A percentile compares a stretch with the other conserved stretches of the same genome.
phyloP scores from a whole-genome alignment of 495 filamentous ascomycete genomes.

The Talaromyces borbonicus region DNA sequence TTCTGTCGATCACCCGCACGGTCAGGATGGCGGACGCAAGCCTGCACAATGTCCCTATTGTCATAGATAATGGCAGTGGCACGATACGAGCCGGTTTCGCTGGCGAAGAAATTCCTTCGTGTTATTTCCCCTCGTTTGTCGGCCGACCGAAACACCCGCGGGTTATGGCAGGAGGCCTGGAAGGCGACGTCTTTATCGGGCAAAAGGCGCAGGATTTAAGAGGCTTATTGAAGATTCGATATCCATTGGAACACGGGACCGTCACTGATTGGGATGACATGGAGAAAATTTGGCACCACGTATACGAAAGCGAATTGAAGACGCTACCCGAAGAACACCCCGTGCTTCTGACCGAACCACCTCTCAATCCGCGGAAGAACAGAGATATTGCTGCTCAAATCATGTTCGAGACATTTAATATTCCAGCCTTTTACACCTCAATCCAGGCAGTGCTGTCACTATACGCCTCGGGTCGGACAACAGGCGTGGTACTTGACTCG shows the following conservation, averaged over 20 bases:
- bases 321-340: slow-evolving; percentile 98
- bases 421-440: slow-evolving; percentile 89
- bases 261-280: slow-evolving; percentile 99
- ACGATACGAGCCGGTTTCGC: slow-evolving; percentile 97
- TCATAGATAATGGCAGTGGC: slow-evolving; percentile 97
- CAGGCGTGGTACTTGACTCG: slow-evolving; percentile 88
- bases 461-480: slow-evolving; percentile 93
- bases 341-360: slow-evolving; percentile 91
- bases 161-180: slow-evolving; percentile 87
- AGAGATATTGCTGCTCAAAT: slow-evolving; percentile 96
- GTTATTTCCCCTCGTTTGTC: slow-evolving; percentile 96
- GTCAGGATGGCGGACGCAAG: slow-evolving; percentile 64
- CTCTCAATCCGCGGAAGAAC: slow-evolving; percentile 90
- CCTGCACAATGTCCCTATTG: slow-evolving; percentile 93
- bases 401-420: slow-evolving; percentile 98
- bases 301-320: slow-evolving; percentile 77
- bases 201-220: slow-evolving; percentile 84
- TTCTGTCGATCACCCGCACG: slow-evolving; percentile 14
- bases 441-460: slow-evolving; percentile 96
- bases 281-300: slow-evolving; percentile 98
- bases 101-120: slow-evolving; percentile 90
- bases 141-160: slow-evolving; percentile 95
- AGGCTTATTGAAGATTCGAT: slow-evolving; percentile 87
- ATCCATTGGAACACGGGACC: slow-evolving; percentile 94
- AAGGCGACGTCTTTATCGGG: slow-evolving; percentile 97